Evolutionary conservation across 1,139 yeast species (phyloP).

Genomic region (Kurtzmaniella quercitrusa): DNA sequence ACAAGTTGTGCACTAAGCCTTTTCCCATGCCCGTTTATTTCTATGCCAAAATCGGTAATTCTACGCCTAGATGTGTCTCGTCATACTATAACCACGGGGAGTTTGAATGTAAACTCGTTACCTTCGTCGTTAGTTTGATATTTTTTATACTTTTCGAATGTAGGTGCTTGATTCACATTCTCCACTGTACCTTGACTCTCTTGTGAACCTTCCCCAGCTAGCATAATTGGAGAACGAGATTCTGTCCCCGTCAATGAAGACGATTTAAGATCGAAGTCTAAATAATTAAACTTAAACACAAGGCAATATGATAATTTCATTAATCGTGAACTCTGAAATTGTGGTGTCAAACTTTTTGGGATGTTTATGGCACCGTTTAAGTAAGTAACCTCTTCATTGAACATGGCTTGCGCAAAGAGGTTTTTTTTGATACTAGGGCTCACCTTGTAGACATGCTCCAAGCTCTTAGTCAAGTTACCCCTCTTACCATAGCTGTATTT

Average conservation of each 20-base stretch:
- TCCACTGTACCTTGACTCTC: background rate
- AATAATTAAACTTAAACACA: slow-evolving; percentile 36
- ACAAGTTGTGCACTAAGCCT: background rate
- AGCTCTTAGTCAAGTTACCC: slow-evolving; percentile 8
- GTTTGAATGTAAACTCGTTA: slow-evolving; percentile 29
- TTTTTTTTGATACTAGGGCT: slow-evolving; percentile 36
- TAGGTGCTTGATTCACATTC: slow-evolving; percentile 4
- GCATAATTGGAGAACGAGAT: background rate
- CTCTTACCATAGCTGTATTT: slow-evolving; percentile 21
- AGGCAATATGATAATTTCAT: slow-evolving; percentile 36
- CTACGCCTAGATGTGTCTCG: background rate
- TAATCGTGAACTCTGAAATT: slow-evolving; percentile 33
- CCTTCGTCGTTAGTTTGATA: slow-evolving; percentile 28
- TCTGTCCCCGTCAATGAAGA: no score
- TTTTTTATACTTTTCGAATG: slow-evolving; percentile 5
- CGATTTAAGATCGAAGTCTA: slow-evolving; percentile 16
- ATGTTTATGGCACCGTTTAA: slow-evolving; percentile 28
- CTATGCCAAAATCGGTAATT: background rate
- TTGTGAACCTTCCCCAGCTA: background rate
- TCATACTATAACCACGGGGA: slow-evolving; percentile 24
- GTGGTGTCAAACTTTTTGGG: slow-evolving; percentile 30
- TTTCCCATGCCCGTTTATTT: no score
- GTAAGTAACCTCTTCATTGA: slow-evolving; percentile 13
- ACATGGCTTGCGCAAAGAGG: slow-evolving; percentile 29
- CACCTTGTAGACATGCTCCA: slow-evolving; percentile 31